Percentiles rank a stretch among this genome's conserved stretches.
Conservation (phyloP, 805 yeast species). For the Metschnikowia koreensis region DNA sequence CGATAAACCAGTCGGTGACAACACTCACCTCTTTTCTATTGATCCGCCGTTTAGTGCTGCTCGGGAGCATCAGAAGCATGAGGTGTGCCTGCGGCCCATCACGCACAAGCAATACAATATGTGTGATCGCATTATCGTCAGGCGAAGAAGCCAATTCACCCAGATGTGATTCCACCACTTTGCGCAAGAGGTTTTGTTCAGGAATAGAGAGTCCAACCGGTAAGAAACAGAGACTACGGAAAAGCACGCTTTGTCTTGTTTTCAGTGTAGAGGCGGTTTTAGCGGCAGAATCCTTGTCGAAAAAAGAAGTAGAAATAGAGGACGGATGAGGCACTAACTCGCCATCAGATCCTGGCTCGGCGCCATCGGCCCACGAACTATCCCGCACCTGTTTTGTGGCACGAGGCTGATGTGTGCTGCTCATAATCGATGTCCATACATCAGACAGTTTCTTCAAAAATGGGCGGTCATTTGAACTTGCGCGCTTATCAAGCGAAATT, state of each 20-base stretch:
- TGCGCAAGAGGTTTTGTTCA: conserved; percentile 37
- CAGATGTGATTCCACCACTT: conserved; percentile 45
- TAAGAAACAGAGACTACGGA: conserved; percentile 42
- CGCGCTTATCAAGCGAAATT: conserved; percentile 4
- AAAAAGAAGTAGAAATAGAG: not conserved
- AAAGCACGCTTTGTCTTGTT: conserved; percentile 26
- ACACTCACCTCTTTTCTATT: conserved; percentile 26
- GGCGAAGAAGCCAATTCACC: conserved; percentile 33
- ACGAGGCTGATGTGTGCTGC: conserved; percentile 15
- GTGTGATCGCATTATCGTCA: conserved; percentile 27
- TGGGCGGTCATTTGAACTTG: conserved; percentile 3
- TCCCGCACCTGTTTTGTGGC: conserved; percentile 15
- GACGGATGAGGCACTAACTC: not conserved
- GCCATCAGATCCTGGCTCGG: conserved; percentile 4
- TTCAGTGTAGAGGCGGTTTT: not conserved
- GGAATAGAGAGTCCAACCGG: conserved; percentile 40
- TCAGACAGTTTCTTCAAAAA: conserved; percentile 25
- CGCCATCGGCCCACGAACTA: conserved; percentile 27
- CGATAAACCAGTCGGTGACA: conserved; percentile 80
- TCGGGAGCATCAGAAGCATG: conserved; percentile 27
- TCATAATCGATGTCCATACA: conserved; percentile 48
- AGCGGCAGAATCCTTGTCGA: not conserved
- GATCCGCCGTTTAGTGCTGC: conserved; percentile 22
- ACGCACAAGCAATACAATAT: conserved; percentile 31
- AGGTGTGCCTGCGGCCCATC: conserved; percentile 28